Conservation (phyloP, 1,284 basidiomycete genomes). For the Serendipita sp. region DNA sequence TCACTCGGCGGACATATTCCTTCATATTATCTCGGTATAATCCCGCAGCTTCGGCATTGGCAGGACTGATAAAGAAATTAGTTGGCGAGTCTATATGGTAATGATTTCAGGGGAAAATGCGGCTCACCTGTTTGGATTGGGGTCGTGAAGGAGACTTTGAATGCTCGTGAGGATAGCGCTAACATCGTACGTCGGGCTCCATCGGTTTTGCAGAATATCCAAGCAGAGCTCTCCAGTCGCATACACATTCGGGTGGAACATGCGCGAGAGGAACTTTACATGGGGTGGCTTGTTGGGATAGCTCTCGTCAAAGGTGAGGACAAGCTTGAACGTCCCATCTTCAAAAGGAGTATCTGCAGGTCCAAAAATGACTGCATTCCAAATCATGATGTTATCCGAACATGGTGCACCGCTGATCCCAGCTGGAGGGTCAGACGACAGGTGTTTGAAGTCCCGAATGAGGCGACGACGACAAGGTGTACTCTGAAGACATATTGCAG, state of each 20-base stretch:
- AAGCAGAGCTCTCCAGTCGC: conserved; percentile 95
- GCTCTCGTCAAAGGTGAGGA: conserved; percentile 90
- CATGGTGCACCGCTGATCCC: conserved; percentile 95
- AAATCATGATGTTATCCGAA: conserved; percentile 96
- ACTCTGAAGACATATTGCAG: conserved; percentile 34
- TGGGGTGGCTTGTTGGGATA: conserved; percentile 97
- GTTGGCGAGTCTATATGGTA: neutral
- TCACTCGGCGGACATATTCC: conserved; percentile 86
- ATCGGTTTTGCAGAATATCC: conserved; percentile 95
- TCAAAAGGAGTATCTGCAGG: conserved; percentile 99
- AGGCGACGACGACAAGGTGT: conserved; percentile 81
- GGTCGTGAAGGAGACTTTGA: conserved; percentile 90
- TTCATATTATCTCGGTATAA: conserved; percentile 97
- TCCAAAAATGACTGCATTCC: conserved; percentile 99
- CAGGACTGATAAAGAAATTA: conserved; percentile 45
- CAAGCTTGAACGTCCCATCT: conserved; percentile 94
- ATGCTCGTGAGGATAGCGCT: conserved; percentile 94
- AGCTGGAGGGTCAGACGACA: conserved; percentile 86
- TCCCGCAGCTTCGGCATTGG: conserved; percentile 94
- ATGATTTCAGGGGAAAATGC: neutral
- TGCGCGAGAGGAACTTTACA: conserved; percentile 91
- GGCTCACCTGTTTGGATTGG: conserved; percentile 70
- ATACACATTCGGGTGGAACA: conserved; percentile 99
- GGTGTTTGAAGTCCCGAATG: conserved; percentile 90
- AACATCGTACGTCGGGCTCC: conserved; percentile 97